A percentile compares a stretch with the other conserved stretches of the same genome.
Evolutionary conservation across 2,329 filamentous ascomycete species (phyloP).

Genomic region (Trichothecium roseum): DNA sequence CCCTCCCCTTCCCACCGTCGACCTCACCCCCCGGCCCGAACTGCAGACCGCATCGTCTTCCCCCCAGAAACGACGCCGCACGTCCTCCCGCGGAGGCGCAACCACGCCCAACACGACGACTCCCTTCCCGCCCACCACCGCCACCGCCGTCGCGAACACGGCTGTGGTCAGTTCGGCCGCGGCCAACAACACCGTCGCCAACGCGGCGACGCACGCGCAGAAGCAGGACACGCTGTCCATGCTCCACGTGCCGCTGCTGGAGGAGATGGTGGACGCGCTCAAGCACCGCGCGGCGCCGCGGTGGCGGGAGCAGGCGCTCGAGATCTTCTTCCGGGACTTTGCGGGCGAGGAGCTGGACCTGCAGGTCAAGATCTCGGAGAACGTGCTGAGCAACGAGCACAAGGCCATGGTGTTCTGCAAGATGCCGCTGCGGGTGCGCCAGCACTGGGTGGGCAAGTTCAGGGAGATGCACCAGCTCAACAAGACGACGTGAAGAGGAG

Average conservation of each 20-base stretch:
- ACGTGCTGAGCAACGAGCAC: constrained; percentile 45
- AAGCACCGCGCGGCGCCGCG: constrained; percentile 26
- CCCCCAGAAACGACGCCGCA: constrained; percentile 22
- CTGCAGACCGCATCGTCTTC: constrained; percentile 7
- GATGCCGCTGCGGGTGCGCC: constrained; percentile 40
- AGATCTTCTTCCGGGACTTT: constrained; percentile 50
- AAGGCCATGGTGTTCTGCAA: constrained; percentile 54
- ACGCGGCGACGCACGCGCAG: neutral
- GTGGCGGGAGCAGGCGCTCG: constrained; percentile 48
- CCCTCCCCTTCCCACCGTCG: neutral
- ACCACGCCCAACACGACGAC: constrained; percentile 10
- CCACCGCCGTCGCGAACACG: constrained; percentile 9
- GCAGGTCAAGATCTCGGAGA: constrained; percentile 49
- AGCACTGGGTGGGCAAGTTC: constrained; percentile 45
- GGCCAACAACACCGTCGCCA: constrained; percentile 1
- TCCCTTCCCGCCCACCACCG: too few species aligned
- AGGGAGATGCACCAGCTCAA: constrained; percentile 28
- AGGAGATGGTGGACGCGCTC: constrained; percentile 31
- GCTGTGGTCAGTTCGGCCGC: neutral
- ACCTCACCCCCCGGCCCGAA: constrained; percentile 3
- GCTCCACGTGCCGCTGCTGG: constrained; percentile 11
- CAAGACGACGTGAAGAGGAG: constrained; percentile 3
- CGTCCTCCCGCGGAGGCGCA: constrained; percentile 13
- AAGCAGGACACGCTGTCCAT: constrained; percentile 5
- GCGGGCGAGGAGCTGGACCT: constrained; percentile 45